Evolutionary conservation across 106 monocot genomes (phyloP).

Genomic region (Dendrobium huoshanense): DNA sequence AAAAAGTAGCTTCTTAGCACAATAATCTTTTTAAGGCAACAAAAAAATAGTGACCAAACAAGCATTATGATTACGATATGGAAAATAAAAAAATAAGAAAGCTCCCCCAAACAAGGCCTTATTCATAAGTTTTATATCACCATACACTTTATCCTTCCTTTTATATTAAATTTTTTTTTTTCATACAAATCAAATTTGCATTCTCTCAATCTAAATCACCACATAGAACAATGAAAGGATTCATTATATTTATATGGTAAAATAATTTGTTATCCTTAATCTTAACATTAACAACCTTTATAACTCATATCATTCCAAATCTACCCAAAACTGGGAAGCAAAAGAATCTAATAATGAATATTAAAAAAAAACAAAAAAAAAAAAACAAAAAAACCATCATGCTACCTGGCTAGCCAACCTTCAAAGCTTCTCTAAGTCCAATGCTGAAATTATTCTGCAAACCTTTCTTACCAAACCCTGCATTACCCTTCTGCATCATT

Average conservation of each 20-base stretch:
- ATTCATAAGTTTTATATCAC: too few species aligned
- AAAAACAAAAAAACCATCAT: not conserved
- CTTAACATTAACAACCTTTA: not conserved
- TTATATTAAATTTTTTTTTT: too few species aligned
- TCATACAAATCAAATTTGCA: too few species aligned
- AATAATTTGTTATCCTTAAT: not conserved
- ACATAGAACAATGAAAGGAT: not conserved
- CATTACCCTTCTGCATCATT: conserved; percentile 61
- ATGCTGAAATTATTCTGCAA: conserved; percentile 40
- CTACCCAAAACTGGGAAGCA: not conserved
- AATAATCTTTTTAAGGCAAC: too few species aligned
- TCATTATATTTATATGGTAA: not conserved
- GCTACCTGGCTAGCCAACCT: conserved; percentile 16
- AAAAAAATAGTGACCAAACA: too few species aligned
- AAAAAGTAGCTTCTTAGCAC: too few species aligned
- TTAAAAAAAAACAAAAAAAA: not conserved
- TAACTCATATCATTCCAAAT: not conserved
- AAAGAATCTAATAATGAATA: conserved; percentile 7
- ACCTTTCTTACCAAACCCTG: conserved; percentile 34
- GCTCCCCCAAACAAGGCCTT: too few species aligned
- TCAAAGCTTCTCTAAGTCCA: conserved; percentile 58
- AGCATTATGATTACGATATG: too few species aligned
- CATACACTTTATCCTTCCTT: too few species aligned
- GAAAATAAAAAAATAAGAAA: too few species aligned
- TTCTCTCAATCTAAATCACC: too few species aligned